Percentiles rank a stretch among this genome's conserved stretches.
Conservation (phyloP, 179 eudicot genomes). For the Heliamphora pulchella region DNA sequence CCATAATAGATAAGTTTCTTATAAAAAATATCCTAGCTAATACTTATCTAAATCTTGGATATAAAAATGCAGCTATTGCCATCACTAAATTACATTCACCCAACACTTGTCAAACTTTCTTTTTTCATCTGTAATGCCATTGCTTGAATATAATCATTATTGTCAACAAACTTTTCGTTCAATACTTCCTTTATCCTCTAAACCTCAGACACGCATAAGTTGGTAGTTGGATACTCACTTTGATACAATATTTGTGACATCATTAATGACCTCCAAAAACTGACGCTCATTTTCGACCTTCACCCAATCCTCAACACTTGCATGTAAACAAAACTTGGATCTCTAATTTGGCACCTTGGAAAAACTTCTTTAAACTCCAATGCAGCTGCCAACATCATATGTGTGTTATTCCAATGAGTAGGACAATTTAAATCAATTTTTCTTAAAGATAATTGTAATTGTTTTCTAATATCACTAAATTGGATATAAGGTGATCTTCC, state of each 20-base stretch:
- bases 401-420: neutral
- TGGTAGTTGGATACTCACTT: constrained; percentile 14
- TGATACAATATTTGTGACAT: constrained; percentile 3
- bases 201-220: constrained; percentile 13
- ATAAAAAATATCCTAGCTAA: too few relatives aligned
- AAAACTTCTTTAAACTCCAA: neutral
- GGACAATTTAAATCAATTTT: neutral
- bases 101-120: constrained; percentile 21
- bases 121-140: constrained; percentile 16
- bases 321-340: neutral
- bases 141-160: neutral
- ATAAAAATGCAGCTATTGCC: neutral
- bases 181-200: constrained; percentile 9
- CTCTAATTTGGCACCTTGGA: neutral
- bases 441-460: neutral
- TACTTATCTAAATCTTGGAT: too few relatives aligned
- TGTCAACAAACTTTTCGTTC: neutral
- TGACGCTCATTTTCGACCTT: constrained; percentile 6
- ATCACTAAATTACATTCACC: neutral
- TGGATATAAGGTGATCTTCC: neutral
- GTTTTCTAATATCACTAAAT: neutral
- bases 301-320: constrained; percentile 13
- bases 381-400: neutral
- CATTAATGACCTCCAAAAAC: constrained; percentile 11
- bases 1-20: too few relatives aligned